Base-by-base conservation (phyloP, 2,329 filamentous ascomycete genomes). In the Ophiostoma triangulosporum region DNA sequence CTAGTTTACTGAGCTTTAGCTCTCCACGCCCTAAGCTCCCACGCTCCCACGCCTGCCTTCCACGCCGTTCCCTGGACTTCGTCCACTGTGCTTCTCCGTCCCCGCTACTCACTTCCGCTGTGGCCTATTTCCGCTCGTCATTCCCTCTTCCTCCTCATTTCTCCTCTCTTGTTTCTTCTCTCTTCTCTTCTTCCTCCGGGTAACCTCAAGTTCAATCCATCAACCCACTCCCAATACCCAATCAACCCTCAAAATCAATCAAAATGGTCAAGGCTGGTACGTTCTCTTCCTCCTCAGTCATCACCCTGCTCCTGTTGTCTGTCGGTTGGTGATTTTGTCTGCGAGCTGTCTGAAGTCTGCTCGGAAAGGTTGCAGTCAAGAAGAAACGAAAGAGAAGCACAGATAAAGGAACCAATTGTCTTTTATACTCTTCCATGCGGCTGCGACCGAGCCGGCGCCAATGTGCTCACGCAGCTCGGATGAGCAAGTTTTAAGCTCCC, bases 231-330 rank as follows among this genome's bases (percentile, higher is more conserved):
- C 20, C 52, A 45, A 36, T 6, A 54, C 20, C 2, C 29, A 32
- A 24, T n/a, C 40, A 48, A 20, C 32, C 35, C n/a, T 35, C 17
- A 8, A 26, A 54, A 75, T 63, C 73, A 75, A 73, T 75, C 85
- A 95, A 83, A 83, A 96, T 96, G 90, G 90, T 96, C 78, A 96
- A 95, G 81, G 90, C 91, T 76, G 88, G 88, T 95, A 81, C 68
- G 86, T 38, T 52, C 5, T n/a, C 20, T 50, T 32, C 50, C 24
- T 48, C 35, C 22, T 11, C 14, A 7, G 26, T 9, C 29, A 20
- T 48, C 12, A 17, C n/a, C 14, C 46, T 11, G 20, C 33, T 24
- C 29, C 43, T 31, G 43, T 29, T 29, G 24, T 29, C 43, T 46
- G 26, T 27, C 26, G 43, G 26, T 29, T 29, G 43, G 14, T 45